Evolutionary conservation across 768 basidiomycete genomes (phyloP), one percentile per base, ranked within the genome.

Genomic region (Royoungia palumana): DNA sequence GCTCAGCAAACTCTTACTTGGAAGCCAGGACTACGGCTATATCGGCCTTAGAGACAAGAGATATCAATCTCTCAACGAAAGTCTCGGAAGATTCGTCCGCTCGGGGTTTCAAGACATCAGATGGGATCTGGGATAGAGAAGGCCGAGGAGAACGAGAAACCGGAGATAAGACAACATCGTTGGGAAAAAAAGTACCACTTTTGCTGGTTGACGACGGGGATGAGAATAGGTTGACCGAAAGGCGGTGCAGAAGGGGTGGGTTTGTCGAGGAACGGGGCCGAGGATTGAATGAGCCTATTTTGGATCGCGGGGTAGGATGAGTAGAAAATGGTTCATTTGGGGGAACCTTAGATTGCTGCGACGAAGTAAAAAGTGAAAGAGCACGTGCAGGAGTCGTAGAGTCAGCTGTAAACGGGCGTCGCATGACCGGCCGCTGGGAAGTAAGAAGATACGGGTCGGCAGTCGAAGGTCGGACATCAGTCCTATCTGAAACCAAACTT

Each of bases 11-110:
- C 40, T 47, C 55, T 57, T 67, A 94, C 94, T 81, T 89, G 14
- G 88, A 81, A 27, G 94, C 93, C 21, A 97, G 68, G 13, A 92
- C 78, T 19, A 78, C 77, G 1, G 88, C 87, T 35, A 97, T 73
- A 59, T 96, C 94, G 2, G 83, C 78, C 63, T 89, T 87, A 56
- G 76, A 82, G 10, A 92, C 81, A 28, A 78, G 76, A 16, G 77
- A 68, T 35, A 75, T 68, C 35, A 98, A 68, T 50, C 91, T 75
- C 12, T 69, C 62, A 25, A 96, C 66, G 69, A 89, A 97, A 2
- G 69, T 64, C 49, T 82, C 83, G 2, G 87, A 82, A 20, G 82
- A 78, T 67, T 95, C 92, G 28, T 77, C 80, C 32, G 75, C 70
- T 30, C 67, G 69, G 2, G 85, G 84, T 58, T 73, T 75, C 24